phyloP scores from a whole-genome alignment of 495 filamentous ascomycete species.

The Aspergillus bridgeri region DNA sequence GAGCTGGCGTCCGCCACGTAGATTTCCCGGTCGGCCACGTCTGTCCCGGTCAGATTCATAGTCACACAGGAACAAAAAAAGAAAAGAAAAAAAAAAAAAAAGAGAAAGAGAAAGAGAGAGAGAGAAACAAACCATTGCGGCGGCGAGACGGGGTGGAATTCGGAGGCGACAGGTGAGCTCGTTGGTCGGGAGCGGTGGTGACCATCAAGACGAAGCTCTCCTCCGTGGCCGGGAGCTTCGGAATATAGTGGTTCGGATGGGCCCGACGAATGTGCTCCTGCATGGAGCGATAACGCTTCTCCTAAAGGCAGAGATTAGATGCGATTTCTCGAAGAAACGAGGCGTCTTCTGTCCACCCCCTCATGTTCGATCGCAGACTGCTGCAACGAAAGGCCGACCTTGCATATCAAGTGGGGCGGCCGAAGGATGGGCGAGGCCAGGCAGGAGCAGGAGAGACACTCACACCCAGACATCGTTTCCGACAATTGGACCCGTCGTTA shows the following conservation, averaged over 20 bases:
- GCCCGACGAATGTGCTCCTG: constrained; percentile 98
- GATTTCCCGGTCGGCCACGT: constrained; percentile 46
- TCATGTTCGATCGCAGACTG: not conserved
- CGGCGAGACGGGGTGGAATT: constrained; percentile 39
- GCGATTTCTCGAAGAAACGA: not conserved
- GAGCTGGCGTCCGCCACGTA: constrained; percentile 67
- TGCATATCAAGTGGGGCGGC: constrained; percentile 15
- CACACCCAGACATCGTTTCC: constrained; percentile 96
- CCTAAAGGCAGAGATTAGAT: constrained; percentile 52
- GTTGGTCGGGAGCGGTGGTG: constrained; percentile 79
- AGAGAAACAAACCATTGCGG: constrained; percentile 32
- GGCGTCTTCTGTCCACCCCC: not conserved
- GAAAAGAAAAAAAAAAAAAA: too few species aligned
- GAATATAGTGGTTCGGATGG: constrained; percentile 96
- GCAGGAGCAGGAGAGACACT: constrained; percentile 44
- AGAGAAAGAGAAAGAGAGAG: not conserved
- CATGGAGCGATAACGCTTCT: constrained; percentile 98
- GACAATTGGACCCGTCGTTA: constrained; percentile 94
- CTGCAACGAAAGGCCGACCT: not conserved
- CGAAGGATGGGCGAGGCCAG: constrained; percentile 7
- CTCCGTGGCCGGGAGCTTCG: constrained; percentile 97
- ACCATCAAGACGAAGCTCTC: constrained; percentile 98
- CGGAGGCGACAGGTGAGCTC: constrained; percentile 56
- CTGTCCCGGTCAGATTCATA: constrained; percentile 32
- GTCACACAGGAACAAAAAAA: too few species aligned